Evolutionary conservation across 371 early-diverging fungal species (phyloP), one percentile per base, ranked within the genome.

Genomic region (Ordospora pajunii): DNA sequence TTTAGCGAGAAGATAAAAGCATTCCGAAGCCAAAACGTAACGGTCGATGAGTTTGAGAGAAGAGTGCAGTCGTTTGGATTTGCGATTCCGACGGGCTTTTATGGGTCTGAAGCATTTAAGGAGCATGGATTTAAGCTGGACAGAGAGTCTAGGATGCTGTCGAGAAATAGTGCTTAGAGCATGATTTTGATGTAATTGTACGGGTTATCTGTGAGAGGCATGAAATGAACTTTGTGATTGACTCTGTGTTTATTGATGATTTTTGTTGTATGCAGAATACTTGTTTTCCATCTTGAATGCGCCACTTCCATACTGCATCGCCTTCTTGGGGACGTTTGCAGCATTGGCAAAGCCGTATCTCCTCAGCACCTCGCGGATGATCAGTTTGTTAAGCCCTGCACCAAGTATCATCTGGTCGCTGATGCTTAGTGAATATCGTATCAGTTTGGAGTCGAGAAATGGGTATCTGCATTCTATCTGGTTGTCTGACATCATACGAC

Each of bases 261-360:
- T 8, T 45, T 42, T 23, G 11, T 23, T 12, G 0, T 17, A 65
- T 19, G 14, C 3, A 6, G 14, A 67, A 48, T 54, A n/a, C 25
- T 58, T 58, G 7, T 40, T 40, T 58, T 58, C 58, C 37, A 58
- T 58, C 17, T 75, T 81, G 19, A 10, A 49, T 8, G 75, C 43
- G 42, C 76, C 78, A 21, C 67, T 66, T 9, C 81, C 81, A 63
- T 68, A 78, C 51, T 81, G 81, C 78, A 81, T 78, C 2, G 81
- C 81, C 50, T 75, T 81, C 49, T 81, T 81, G 9, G 53, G 58
- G 50, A 67, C 22, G 12, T 8, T 17, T 43, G 67, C 27, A 37
- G 37, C 62, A 22, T n/a, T 54, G 12, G 22, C 45, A 21, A 81
- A 53, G 2, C 76, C 76, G 63, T 66, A 22, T 19, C 63, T 40